Base-by-base conservation (phyloP, 768 basidiomycete species). In the Russula vinacea region DNA sequence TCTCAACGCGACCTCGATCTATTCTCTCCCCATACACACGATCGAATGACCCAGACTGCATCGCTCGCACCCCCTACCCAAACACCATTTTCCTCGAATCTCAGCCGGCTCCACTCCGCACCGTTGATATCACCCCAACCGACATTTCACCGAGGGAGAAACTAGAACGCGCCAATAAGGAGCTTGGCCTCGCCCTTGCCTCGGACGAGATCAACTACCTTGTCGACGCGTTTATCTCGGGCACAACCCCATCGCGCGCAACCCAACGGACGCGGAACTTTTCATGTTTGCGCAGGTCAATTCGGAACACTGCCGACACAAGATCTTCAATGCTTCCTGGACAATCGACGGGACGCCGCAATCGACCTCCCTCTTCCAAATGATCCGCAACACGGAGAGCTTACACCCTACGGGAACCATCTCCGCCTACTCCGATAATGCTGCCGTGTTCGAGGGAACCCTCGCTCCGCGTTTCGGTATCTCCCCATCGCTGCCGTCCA, bases 251-350 rank as follows among this genome's bases (percentile, higher is more conserved):
- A 84, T 90, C 74, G 80, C 80, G 54, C 86, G 95, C 40, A 88
- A 93, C 72, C 97, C 96, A 9, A 97, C 92, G 44, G 97, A 98
- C 73, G 95, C 96, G 3, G 97, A 99, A 74, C 81, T 99, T 9
- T 99, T 99, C 83, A 99, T 98, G 97, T 99, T 98, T 75, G 96
- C 97, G 3, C 97, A 99, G 73, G 96, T 99, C 74, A 99, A 99
- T 78, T 98, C 95, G n/a, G 97, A 99, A 75, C 97, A 98, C 73
- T 99, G 97, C 75, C 83, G 97, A 39, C 97, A 99, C 81, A 99
- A 99, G 78, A 98, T 98, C 69, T 99, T 98, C 81, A 99, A 99
- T 73, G 95, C 97, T 0, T 83, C 90, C 17, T 99, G 97, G 97
- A 91, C 86, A 13, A 84, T 99, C 68, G 90, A 98, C 70, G 88